phyloP scores from a whole-genome alignment of 139 green algal genomes.

The Closterium sp. region DNA sequence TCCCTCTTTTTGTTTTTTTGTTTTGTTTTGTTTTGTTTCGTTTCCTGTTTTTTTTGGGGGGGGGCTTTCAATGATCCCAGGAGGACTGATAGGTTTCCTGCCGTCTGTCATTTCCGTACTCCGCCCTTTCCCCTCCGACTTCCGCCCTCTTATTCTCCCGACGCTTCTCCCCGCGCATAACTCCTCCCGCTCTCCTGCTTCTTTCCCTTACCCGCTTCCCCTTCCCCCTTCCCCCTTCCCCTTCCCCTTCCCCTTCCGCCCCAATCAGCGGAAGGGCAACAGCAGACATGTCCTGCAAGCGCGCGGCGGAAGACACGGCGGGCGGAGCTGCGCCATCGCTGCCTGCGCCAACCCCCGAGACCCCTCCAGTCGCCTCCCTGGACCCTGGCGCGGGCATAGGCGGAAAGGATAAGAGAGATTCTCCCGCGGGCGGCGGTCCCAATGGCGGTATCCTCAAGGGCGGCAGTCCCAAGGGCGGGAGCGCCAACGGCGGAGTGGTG shows the following conservation, averaged over 20 bases:
- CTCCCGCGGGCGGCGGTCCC: not conserved
- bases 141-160: not conserved
- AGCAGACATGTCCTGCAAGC: not conserved
- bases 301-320: not conserved
- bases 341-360: not conserved
- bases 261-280: not conserved
- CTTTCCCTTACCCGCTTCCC: not conserved
- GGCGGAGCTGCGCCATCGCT: not conserved
- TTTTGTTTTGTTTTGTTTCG: too few species aligned
- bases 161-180: not conserved
- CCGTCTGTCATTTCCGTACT: too few species aligned
- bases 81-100: too few species aligned
- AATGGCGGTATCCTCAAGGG: not conserved
- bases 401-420: not conserved
- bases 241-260: not conserved
- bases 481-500: too few species aligned
- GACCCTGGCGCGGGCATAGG: not conserved
- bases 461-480: not conserved
- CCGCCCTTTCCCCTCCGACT: too few species aligned
- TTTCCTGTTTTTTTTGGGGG: too few species aligned
- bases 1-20: too few species aligned
- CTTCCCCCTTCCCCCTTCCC: not conserved
- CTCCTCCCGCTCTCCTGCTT: not conserved
- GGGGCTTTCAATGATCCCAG: too few species aligned
- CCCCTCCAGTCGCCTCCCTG: not conserved